Base-by-base conservation (phyloP, 1,139 yeast species). In the Lodderomyces metapsilosis region DNA sequence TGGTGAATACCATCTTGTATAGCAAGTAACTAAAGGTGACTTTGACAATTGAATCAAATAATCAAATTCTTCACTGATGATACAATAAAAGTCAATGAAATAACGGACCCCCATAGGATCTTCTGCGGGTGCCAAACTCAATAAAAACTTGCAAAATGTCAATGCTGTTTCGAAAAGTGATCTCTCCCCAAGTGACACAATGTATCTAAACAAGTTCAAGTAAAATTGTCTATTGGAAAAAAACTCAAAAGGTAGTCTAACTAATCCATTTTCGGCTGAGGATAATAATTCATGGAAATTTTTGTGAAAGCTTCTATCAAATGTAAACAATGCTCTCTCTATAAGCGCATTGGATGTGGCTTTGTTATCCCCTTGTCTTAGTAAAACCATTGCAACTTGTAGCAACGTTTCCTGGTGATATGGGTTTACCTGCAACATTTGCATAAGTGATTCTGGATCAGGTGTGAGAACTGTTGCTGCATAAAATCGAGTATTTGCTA, bases 91-190 rank as follows among this genome's bases (percentile, higher is more conserved):
- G 58, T 88, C 96, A 51, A 88, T 81, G 59, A 88, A 85, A 53
- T 84, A 82, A 48, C 95, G 73, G 5, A 84, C 89, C 10, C 96
- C 95, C 44, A 84, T 65, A 0, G 96, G 96, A 66, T 88, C 97
- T 38, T 84, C 88, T 1, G 81, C 76, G 1, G 96, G 95, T 30
- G 80, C 76, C 36, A 88, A 64, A 1, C 88, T 77, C 49, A 84
- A 66, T 40, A 89, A 65, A 6, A 84, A 67, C 56, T 86, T 88
- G 52, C 86, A 78, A 66, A 82, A 88, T 34, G 80, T 76, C 41
- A 86, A 74, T 1, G 96, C 95, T 0, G 96, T 88, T 43, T 66
- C 74, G 56, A 78, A 81, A 1, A 92, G 84, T 7, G 95, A 87
- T 52, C 89, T 76, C 54, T 85, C 89, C 2, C 89, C 87, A 36